phyloP scores from a whole-genome alignment of 2,329 filamentous ascomycete species.

The Hymenoscyphus salicellus region DNA sequence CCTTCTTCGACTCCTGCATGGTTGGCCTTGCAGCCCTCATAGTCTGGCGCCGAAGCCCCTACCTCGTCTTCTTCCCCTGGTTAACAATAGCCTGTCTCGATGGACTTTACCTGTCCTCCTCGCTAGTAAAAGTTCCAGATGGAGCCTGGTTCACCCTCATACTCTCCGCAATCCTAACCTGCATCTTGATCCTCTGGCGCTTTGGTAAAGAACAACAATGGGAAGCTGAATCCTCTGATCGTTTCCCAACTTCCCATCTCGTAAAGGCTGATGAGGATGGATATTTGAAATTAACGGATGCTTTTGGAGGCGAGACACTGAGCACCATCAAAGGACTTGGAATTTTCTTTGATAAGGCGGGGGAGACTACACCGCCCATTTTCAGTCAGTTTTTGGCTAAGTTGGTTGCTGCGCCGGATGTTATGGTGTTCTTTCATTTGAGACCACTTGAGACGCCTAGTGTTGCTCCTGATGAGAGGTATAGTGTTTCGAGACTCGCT shows the following conservation, averaged over 20 bases:
- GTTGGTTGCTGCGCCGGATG: conserved; percentile 62
- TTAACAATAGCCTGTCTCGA: conserved; percentile 64
- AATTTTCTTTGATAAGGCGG: conserved; percentile 77
- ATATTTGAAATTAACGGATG: conserved; percentile 39
- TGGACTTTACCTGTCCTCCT: conserved; percentile 65
- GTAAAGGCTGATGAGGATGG: conserved; percentile 39
- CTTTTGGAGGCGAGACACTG: conserved; percentile 40
- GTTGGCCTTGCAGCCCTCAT: conserved; percentile 67
- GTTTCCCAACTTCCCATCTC: conserved; percentile 49
- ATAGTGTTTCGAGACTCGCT: conserved; percentile 38
- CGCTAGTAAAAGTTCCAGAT: conserved; percentile 68
- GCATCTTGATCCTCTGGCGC: conserved; percentile 69
- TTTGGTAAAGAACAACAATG: conserved; percentile 78
- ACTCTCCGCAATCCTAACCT: conserved; percentile 58
- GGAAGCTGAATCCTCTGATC: conserved; percentile 64
- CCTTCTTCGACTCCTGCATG: conserved; percentile 73
- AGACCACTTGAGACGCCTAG: conserved; percentile 59
- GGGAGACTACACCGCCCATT: conserved; percentile 60
- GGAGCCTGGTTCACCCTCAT: conserved; percentile 77
- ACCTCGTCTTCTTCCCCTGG: conserved; percentile 59
- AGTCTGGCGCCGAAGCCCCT: conserved; percentile 63
- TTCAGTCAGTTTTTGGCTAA: conserved; percentile 74
- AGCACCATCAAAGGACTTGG: conserved; percentile 57
- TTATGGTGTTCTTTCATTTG: conserved; percentile 71
- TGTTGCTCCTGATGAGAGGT: conserved; percentile 47